These are phyloP conservation scores for Polytrichum formosum DNA, from an alignment of 225 moss, liverwort and hornwort genomes.

Conservation along the genomic window DNA sequence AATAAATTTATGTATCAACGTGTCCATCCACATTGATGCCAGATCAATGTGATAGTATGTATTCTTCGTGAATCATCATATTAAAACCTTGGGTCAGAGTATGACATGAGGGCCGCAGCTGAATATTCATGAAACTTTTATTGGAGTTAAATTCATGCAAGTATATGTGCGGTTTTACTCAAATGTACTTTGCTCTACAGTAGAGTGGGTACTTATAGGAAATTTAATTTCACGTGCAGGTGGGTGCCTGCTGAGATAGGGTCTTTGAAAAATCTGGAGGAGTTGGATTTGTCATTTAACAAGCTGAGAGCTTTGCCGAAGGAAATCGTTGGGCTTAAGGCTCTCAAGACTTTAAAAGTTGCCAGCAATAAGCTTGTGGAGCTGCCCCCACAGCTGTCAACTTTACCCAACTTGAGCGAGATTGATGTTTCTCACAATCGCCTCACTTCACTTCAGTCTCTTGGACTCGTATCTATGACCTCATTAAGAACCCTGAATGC, in stretches of 20 bases:
- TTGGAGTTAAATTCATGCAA: too few relatives aligned
- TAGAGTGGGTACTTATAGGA: background rate
- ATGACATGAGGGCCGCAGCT: too few relatives aligned
- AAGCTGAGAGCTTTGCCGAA: slow-evolving; percentile 86
- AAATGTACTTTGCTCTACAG: background rate
- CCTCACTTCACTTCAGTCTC: slow-evolving; percentile 66
- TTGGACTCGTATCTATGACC: slow-evolving; percentile 70
- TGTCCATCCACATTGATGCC: too few relatives aligned
- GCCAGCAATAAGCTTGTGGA: slow-evolving; percentile 90
- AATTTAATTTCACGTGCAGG: slow-evolving; percentile 32
- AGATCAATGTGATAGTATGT: too few relatives aligned
- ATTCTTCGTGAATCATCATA: too few relatives aligned
- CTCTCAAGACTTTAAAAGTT: slow-evolving; percentile 78
- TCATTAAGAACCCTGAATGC: slow-evolving; percentile 78
- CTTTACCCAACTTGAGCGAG: slow-evolving; percentile 54
- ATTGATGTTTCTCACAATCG: slow-evolving; percentile 92
- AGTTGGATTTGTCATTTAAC: slow-evolving; percentile 92
- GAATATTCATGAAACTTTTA: too few relatives aligned
- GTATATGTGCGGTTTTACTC: background rate
- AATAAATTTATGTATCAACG: too few relatives aligned
- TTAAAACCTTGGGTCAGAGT: too few relatives aligned
- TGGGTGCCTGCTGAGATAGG: slow-evolving; percentile 92
- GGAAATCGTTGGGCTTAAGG: slow-evolving; percentile 65
- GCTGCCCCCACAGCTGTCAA: slow-evolving; percentile 70
- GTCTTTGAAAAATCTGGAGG: slow-evolving; percentile 68